A percentile compares a stretch with the other conserved stretches of the same genome.
These are phyloP conservation scores for Phytophthora idaei DNA, from an alignment of 352 stramenopile genomes.

Conservation along the genomic window DNA sequence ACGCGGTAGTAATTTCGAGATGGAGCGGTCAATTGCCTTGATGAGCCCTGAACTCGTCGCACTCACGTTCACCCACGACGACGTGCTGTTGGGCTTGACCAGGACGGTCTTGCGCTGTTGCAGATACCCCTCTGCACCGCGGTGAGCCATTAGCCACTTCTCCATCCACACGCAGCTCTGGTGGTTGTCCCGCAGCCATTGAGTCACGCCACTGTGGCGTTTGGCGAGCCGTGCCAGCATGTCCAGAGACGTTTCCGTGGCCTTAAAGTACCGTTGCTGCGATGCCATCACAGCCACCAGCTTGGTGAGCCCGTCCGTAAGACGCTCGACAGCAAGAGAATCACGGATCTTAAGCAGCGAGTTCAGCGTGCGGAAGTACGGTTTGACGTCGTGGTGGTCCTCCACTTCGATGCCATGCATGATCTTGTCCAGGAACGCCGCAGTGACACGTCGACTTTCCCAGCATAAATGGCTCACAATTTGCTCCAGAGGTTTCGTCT, in stretches of 20 bases:
- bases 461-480: conserved; percentile 82
- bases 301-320: conserved; percentile 74
- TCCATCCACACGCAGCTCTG: conserved; percentile 81
- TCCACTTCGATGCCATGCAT: conserved; percentile 77
- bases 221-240: conserved; percentile 87
- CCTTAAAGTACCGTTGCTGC: conserved; percentile 88
- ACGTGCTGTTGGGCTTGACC: conserved; percentile 87
- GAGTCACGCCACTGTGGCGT: conserved; percentile 61
- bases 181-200: conserved; percentile 73
- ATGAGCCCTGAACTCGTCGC: conserved; percentile 57
- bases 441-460: conserved; percentile 70
- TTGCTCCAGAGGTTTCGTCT: conserved; percentile 82
- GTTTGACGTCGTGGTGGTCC: conserved; percentile 88
- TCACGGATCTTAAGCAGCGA: conserved; percentile 81
- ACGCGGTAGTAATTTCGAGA: conserved; percentile 63
- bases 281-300: conserved; percentile 81
- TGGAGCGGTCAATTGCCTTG: conserved; percentile 68
- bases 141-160: conserved; percentile 79
- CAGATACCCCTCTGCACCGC: conserved; percentile 64
- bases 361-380: conserved; percentile 89
- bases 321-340: conserved; percentile 60
- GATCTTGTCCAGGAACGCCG: conserved; percentile 65
- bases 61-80: conserved; percentile 75
- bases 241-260: conserved; percentile 84
- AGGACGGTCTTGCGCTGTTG: conserved; percentile 81